A percentile compares a stretch with the other conserved stretches of the same genome.
These are phyloP conservation scores for Saposhnikovia divaricata DNA, from an alignment of 129 eudicot species.

Conservation along the genomic window DNA sequence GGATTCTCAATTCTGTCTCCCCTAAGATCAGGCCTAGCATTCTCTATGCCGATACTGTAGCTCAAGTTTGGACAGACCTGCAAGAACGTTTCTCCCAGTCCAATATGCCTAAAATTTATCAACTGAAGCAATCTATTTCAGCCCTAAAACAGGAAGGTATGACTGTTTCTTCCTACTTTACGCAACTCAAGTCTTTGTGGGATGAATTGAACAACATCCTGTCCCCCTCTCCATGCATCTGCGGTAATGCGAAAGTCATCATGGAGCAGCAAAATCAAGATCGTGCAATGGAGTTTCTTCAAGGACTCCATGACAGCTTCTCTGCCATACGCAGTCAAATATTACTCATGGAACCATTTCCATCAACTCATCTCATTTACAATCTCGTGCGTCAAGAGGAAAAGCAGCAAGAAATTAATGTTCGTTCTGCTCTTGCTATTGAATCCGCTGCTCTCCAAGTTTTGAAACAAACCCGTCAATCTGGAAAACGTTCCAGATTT, in stretches of 20 bases:
- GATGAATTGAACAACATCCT: no score
- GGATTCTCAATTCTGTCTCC: conserved; percentile 1
- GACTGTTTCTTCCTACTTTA: conserved; percentile 1
- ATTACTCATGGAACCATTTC: no score
- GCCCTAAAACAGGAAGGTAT: background rate
- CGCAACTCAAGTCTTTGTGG: conserved; percentile 9
- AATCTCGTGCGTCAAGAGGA: no score
- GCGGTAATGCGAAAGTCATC: no score
- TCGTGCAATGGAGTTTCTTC: conserved; percentile 14
- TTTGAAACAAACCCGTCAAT: background rate
- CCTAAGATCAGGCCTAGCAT: conserved; percentile 7
- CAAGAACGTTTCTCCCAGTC: conserved; percentile 5
- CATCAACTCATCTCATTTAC: no score
- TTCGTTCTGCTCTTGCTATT: background rate
- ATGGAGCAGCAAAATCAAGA: background rate
- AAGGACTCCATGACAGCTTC: conserved; percentile 6
- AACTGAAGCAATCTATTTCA: conserved; percentile 6
- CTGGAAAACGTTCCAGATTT: background rate
- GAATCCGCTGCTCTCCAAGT: conserved; percentile 6
- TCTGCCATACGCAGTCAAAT: no score
- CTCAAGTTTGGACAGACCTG: conserved; percentile 8
- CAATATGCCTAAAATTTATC: conserved; percentile 11
- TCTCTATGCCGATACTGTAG: conserved; percentile 3
- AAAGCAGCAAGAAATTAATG: background rate
- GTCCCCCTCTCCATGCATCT: no score